A percentile compares a stretch with the other conserved stretches of the same genome.
phyloP scores from a whole-genome alignment of 2,329 filamentous ascomycete species.

The Arthrobotrys iridis region DNA sequence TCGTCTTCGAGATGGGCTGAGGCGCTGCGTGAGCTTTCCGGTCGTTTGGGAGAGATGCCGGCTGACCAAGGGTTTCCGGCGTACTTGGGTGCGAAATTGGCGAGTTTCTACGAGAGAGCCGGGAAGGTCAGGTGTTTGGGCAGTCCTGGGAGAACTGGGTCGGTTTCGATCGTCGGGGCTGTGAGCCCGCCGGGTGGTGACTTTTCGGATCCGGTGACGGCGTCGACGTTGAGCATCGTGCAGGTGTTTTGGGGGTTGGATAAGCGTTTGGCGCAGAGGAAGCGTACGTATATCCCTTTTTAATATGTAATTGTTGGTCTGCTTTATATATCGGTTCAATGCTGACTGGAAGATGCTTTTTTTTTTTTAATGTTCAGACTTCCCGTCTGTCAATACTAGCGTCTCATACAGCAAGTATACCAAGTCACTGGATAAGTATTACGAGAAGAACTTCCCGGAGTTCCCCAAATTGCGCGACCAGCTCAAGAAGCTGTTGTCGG shows the following conservation, averaged over 20 bases:
- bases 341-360: neutral
- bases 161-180: constrained; percentile 96
- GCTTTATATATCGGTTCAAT: neutral
- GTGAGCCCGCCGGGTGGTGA: constrained; percentile 98
- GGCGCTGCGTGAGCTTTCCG: constrained; percentile 96
- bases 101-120: constrained; percentile 98
- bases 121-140: constrained; percentile 86
- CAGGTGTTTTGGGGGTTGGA: constrained; percentile 93
- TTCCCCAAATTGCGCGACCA: constrained; percentile 93
- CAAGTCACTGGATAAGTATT: constrained; percentile 85
- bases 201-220: constrained; percentile 98
- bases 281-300: constrained; percentile 30
- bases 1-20: constrained; percentile 98
- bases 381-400: constrained; percentile 96
- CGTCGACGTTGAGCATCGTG: constrained; percentile 91
- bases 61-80: constrained; percentile 99
- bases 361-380: constrained; percentile 68
- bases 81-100: constrained; percentile 94
- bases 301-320: neutral
- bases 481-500: constrained; percentile 90
- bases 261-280: constrained; percentile 54
- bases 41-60: constrained; percentile 99
- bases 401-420: constrained; percentile 98
- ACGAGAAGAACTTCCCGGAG: constrained; percentile 90
- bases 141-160: constrained; percentile 86